A percentile compares a stretch with the other conserved stretches of the same genome.
Evolutionary conservation across 2,329 filamentous ascomycete species (phyloP).

Genomic region (Scedosporium dehoogii): DNA sequence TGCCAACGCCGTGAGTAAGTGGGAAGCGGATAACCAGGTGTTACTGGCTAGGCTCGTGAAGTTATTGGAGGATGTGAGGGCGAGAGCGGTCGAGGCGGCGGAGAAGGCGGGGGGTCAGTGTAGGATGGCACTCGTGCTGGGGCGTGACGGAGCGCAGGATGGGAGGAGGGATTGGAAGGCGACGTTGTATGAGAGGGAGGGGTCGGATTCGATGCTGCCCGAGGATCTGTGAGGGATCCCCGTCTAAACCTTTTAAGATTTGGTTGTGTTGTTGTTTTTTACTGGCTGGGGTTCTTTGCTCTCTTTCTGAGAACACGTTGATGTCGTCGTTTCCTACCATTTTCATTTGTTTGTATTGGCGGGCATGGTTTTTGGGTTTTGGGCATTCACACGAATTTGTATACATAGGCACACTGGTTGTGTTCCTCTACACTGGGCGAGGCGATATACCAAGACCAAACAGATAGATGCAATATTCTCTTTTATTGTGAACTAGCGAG

Average conservation of each 20-base stretch:
- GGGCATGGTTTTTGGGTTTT: not conserved
- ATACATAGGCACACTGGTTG: not conserved
- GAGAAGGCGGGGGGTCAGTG: not conserved
- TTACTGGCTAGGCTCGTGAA: not conserved
- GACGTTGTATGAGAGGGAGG: not conserved
- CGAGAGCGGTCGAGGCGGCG: not conserved
- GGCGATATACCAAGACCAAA: too few species aligned
- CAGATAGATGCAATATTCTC: not conserved
- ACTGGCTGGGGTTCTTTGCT: not conserved
- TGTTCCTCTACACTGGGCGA: not conserved
- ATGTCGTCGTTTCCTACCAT: not conserved
- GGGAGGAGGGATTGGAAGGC: not conserved
- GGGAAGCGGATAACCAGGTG: constrained; percentile 1
- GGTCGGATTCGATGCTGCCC: not conserved
- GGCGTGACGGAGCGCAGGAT: not conserved
- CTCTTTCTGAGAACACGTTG: not conserved
- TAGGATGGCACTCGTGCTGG: constrained; percentile 3
- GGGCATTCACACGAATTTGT: not conserved
- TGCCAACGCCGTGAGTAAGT: not conserved
- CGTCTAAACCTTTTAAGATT: not conserved
- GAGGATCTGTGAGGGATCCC: not conserved
- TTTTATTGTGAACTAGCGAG: not conserved
- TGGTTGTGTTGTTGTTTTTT: not conserved
- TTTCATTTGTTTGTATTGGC: not conserved
- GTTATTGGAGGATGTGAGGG: not conserved